Evolutionary conservation across 2,329 filamentous ascomycete species (phyloP).

Genomic region (Verticillium alfalfae): DNA sequence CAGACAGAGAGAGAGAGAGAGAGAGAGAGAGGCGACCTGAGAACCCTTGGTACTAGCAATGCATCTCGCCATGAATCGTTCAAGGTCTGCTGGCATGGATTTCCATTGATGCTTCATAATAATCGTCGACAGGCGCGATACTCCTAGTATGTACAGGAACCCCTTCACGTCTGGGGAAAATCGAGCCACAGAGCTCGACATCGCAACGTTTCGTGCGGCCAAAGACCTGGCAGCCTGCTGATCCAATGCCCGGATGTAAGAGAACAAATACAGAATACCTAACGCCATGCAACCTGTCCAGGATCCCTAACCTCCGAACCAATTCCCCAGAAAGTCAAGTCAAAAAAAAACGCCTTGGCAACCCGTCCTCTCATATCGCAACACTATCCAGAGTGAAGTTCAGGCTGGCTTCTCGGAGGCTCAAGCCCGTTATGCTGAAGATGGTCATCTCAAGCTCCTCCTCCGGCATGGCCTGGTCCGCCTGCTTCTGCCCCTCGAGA

Average conservation of each 20-base stretch:
- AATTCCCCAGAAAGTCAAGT: not conserved
- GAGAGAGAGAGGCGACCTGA: not conserved
- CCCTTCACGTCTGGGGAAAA: not conserved
- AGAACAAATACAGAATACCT: not conserved
- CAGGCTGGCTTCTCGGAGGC: slow-evolving; percentile 34
- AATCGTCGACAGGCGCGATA: not conserved
- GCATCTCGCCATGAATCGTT: too few relatives aligned
- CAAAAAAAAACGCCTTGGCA: not conserved
- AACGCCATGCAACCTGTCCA: not conserved
- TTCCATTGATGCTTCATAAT: not conserved
- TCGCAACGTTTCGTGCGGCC: not conserved
- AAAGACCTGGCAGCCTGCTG: not conserved
- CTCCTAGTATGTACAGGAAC: not conserved
- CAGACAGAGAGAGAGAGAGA: not conserved
- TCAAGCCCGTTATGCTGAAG: slow-evolving; percentile 44
- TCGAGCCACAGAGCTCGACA: not conserved
- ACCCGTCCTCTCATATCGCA: slow-evolving; percentile 13
- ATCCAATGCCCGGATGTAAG: not conserved
- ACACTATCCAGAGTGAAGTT: slow-evolving; percentile 37
- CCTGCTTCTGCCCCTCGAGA: slow-evolving; percentile 69
- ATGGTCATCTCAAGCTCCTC: slow-evolving; percentile 62
- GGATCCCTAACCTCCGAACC: too few relatives aligned
- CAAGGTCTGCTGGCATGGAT: not conserved
- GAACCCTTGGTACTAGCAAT: too few relatives aligned
- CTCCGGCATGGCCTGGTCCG: slow-evolving; percentile 56